phyloP scores from a whole-genome alignment of 805 yeast species.

The Candida arabinofermentans region DNA sequence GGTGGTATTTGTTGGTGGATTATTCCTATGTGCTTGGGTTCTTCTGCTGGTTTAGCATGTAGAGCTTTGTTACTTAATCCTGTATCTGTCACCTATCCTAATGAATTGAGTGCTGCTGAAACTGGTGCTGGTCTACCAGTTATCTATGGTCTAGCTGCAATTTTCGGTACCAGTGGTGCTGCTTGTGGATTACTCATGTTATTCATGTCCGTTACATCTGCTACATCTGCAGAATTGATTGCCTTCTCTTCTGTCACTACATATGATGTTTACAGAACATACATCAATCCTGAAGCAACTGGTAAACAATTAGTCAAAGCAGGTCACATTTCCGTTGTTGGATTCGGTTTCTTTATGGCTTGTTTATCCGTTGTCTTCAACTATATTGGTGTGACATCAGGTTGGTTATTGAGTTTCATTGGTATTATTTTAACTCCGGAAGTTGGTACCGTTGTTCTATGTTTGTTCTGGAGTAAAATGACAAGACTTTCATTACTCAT shows the following conservation, averaged over 20 bases:
- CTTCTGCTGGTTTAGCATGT: constrained; percentile 34
- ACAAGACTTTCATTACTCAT: constrained; percentile 22
- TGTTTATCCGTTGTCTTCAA: constrained; percentile 36
- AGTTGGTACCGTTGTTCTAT: constrained; percentile 30
- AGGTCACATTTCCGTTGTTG: constrained; percentile 32
- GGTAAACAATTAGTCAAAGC: constrained; percentile 34
- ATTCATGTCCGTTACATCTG: constrained; percentile 42
- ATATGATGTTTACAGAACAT: constrained; percentile 38
- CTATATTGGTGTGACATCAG: constrained; percentile 38
- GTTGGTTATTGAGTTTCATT: constrained; percentile 37
- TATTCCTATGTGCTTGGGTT: constrained; percentile 35
- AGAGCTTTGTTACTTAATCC: constrained; percentile 32
- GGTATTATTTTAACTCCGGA: constrained; percentile 39
- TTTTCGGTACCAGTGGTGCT: constrained; percentile 40
- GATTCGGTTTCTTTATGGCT: constrained; percentile 42
- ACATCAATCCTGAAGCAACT: constrained; percentile 36
- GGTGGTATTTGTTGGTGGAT: constrained; percentile 38
- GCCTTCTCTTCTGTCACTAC: constrained; percentile 38
- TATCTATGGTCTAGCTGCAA: constrained; percentile 30
- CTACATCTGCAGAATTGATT: constrained; percentile 39
- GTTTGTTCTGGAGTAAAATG: constrained; percentile 35
- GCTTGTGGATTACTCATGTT: constrained; percentile 37
- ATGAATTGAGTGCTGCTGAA: constrained; percentile 32
- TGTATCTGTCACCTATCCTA: constrained; percentile 39
- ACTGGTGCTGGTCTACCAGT: constrained; percentile 38